Evolutionary conservation across 768 basidiomycete species (phyloP).

Genomic region (Lactarius tabidus): DNA sequence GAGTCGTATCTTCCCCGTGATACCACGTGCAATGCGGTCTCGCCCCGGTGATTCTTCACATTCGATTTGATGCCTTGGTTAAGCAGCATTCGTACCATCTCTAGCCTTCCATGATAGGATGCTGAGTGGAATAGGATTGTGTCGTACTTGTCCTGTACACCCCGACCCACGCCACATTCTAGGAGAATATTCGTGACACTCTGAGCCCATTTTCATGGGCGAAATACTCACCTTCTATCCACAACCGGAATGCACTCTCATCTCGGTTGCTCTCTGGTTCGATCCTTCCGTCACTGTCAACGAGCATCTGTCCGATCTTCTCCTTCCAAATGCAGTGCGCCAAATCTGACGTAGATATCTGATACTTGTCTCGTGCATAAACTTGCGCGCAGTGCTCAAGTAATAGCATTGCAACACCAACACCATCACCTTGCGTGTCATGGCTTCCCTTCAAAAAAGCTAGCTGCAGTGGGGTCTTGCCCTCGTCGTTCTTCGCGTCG

Average conservation of each 20-base stretch:
- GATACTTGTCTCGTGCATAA: neutral
- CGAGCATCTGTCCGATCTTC: neutral
- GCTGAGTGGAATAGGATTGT: neutral
- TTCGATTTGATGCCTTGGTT: neutral
- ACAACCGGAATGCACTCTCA: neutral
- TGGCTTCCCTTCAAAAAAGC: neutral
- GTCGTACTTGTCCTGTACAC: neutral
- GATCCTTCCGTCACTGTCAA: neutral
- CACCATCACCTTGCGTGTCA: neutral
- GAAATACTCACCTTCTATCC: neutral
- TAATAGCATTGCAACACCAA: neutral
- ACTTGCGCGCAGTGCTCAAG: neutral
- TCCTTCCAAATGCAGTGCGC: neutral
- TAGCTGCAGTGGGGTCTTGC: neutral
- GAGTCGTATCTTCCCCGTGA: neutral
- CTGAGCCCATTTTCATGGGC: neutral
- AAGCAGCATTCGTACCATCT: neutral
- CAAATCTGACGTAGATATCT: neutral
- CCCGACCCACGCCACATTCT: neutral
- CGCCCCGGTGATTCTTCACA: neutral
- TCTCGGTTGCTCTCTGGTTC: neutral
- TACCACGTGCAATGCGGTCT: neutral
- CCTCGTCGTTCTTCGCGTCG: neutral
- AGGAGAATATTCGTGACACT: neutral
- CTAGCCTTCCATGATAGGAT: neutral